phyloP scores from a whole-genome alignment of 805 yeast species.

The Wickerhamia fluorescens region DNA sequence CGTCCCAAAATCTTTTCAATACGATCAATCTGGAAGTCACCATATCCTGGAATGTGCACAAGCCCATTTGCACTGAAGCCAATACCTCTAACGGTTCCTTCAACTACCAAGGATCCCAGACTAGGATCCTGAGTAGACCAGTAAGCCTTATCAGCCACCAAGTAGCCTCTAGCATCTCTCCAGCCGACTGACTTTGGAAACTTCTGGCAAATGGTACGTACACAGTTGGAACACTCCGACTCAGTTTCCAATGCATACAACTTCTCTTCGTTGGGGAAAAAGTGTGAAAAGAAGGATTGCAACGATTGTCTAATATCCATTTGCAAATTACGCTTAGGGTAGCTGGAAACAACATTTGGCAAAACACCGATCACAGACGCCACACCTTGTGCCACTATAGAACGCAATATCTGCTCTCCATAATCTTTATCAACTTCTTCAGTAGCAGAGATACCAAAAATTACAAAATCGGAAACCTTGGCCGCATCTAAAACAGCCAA shows the following conservation, averaged over 20 bases:
- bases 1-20: constrained; percentile 44
- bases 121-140: constrained; percentile 27
- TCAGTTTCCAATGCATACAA: constrained; percentile 61
- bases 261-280: constrained; percentile 64
- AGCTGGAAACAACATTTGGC: constrained; percentile 60
- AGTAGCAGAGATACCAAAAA: constrained; percentile 83
- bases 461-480: constrained; percentile 80
- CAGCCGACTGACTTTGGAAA: constrained; percentile 80
- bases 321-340: constrained; percentile 71
- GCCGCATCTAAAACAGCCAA: constrained; percentile 77
- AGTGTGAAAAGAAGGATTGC: constrained; percentile 34
- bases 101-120: constrained; percentile 46
- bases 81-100: constrained; percentile 81
- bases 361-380: constrained; percentile 75
- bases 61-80: constrained; percentile 75
- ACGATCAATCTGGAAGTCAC: constrained; percentile 73
- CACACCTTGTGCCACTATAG: constrained; percentile 87
- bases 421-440: constrained; percentile 70
- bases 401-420: constrained; percentile 88
- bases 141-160: constrained; percentile 62
- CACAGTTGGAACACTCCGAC: constrained; percentile 65
- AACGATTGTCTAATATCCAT: constrained; percentile 45
- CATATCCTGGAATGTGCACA: constrained; percentile 82
- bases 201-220: constrained; percentile 75
- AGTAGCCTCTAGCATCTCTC: constrained; percentile 90